Evolutionary conservation across 768 basidiomycete genomes (phyloP).

Genomic region (Termitomyces sp.): DNA sequence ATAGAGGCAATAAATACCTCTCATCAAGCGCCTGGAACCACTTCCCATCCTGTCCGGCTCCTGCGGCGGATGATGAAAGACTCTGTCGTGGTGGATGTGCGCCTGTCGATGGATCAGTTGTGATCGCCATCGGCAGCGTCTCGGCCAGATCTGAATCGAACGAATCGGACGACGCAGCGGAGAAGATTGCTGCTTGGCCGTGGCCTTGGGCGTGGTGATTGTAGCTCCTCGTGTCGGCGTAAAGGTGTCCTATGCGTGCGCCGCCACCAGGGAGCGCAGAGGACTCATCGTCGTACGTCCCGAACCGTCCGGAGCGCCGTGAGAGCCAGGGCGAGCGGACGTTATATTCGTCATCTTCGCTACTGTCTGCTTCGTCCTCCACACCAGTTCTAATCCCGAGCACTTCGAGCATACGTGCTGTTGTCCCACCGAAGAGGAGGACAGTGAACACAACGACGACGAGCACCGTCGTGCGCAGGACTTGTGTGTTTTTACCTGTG

Average conservation of each 20-base stretch:
- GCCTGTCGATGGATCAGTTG: constrained; percentile 28
- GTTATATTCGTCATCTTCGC: constrained; percentile 48
- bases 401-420: constrained; percentile 93
- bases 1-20: constrained; percentile 87
- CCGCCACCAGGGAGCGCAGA: constrained; percentile 33
- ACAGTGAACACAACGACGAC: constrained; percentile 96
- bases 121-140: constrained; percentile 71
- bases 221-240: constrained; percentile 42
- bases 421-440: constrained; percentile 94
- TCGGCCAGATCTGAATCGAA: constrained; percentile 74
- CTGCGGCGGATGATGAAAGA: constrained; percentile 12
- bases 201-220: constrained; percentile 53
- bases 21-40: constrained; percentile 98
- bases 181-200: constrained; percentile 42
- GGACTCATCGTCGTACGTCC: constrained; percentile 38
- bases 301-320: constrained; percentile 38
- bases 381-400: constrained; percentile 95
- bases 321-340: constrained; percentile 32
- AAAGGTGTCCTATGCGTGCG: constrained; percentile 54
- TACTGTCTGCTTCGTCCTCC: constrained; percentile 80
- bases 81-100: constrained; percentile 12
- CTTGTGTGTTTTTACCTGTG: constrained; percentile 89
- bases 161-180: constrained; percentile 71
- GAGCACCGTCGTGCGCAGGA: constrained; percentile 89
- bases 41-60: constrained; percentile 70